These are phyloP conservation scores for Saturnispora besseyi DNA, from an alignment of 805 yeast species.

Conservation along the genomic window DNA sequence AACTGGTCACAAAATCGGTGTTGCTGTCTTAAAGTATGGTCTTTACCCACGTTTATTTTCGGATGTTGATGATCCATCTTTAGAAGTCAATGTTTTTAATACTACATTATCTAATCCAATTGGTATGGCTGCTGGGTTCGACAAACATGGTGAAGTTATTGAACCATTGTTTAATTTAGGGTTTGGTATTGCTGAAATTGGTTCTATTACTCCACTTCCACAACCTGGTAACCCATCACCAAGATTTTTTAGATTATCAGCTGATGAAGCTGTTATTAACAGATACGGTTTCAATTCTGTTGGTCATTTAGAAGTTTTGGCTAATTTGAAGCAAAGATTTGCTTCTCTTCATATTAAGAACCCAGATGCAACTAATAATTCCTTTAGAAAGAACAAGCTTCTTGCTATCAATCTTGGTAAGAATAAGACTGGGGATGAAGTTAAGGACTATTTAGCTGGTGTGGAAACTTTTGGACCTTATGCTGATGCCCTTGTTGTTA, in stretches of 20 bases:
- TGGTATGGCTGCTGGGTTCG: slow-evolving; percentile 94
- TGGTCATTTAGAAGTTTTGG: slow-evolving; percentile 72
- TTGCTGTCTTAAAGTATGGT: slow-evolving; percentile 60
- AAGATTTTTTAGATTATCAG: slow-evolving; percentile 75
- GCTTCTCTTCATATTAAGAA: slow-evolving; percentile 29
- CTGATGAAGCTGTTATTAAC: slow-evolving; percentile 87
- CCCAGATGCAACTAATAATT: slow-evolving; percentile 19
- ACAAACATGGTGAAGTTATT: slow-evolving; percentile 86
- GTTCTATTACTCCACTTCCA: slow-evolving; percentile 85
- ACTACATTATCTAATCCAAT: slow-evolving; percentile 61
- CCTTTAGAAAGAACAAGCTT: slow-evolving; percentile 56
- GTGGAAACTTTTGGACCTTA: slow-evolving; percentile 70
- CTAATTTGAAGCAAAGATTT: slow-evolving; percentile 58
- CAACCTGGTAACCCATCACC: slow-evolving; percentile 96
- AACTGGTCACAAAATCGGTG: slow-evolving; percentile 70
- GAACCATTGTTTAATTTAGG: slow-evolving; percentile 73
- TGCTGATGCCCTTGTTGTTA: slow-evolving; percentile 85
- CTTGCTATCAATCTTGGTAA: slow-evolving; percentile 86
- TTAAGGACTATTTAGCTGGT: slow-evolving; percentile 77
- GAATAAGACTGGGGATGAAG: slow-evolving; percentile 86
- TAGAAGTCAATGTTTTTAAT: slow-evolving; percentile 60
- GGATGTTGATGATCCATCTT: slow-evolving; percentile 42
- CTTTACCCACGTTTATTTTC: slow-evolving; percentile 51
- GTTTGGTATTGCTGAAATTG: slow-evolving; percentile 85
- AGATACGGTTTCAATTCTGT: slow-evolving; percentile 91